phyloP scores from a whole-genome alignment of 106 monocot species.

The Dioscorea alata region DNA sequence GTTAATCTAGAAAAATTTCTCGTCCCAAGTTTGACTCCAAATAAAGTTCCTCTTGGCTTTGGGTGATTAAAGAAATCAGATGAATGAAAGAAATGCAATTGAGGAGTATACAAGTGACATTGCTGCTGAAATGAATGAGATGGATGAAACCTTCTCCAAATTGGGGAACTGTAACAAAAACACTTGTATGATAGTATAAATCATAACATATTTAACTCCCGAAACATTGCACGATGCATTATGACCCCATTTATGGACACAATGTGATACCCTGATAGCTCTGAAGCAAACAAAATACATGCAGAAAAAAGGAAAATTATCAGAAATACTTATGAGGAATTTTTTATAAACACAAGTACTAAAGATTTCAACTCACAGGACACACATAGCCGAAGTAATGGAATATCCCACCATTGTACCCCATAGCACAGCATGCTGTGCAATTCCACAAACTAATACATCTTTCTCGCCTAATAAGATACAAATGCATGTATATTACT shows the following conservation, averaged over 20 bases:
- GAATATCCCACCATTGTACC: constrained; percentile 69
- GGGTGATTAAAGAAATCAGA: constrained; percentile 27
- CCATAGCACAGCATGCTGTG: constrained; percentile 57
- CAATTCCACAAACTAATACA: constrained; percentile 48
- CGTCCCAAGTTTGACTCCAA: constrained; percentile 29
- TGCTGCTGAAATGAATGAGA: constrained; percentile 39
- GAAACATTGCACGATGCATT: constrained; percentile 25
- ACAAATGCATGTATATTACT: not conserved
- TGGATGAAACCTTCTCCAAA: constrained; percentile 49
- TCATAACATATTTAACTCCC: constrained; percentile 40
- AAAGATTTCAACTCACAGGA: constrained; percentile 33
- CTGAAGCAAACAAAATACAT: constrained; percentile 10
- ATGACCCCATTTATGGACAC: constrained; percentile 31
- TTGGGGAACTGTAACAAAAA: constrained; percentile 51
- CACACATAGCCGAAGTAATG: constrained; percentile 51
- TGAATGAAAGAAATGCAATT: constrained; percentile 29
- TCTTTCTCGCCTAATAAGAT: constrained; percentile 31
- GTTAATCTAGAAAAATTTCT: constrained; percentile 29
- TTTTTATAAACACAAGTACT: not conserved
- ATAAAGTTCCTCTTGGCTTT: constrained; percentile 21
- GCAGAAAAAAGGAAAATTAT: not conserved
- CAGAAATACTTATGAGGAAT: not conserved
- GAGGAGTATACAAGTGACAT: constrained; percentile 63
- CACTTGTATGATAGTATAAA: constrained; percentile 38
- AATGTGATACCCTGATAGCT: constrained; percentile 25